Base-by-base conservation (phyloP, 106 monocot species). In the Triglochin maritima region DNA sequence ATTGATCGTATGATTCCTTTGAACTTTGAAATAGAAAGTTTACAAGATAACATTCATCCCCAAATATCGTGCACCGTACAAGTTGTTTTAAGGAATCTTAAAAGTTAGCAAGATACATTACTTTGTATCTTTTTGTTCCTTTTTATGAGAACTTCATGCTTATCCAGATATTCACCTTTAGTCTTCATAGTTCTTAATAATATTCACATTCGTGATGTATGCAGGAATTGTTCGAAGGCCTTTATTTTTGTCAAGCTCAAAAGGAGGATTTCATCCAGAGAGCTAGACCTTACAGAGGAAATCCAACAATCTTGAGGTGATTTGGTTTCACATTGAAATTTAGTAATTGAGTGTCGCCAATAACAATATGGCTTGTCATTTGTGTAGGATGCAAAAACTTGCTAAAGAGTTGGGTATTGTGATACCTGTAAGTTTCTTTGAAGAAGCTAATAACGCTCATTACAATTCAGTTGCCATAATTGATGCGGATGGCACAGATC, bases 211-310 rank as follows among this genome's bases (percentile, higher is more conserved):
- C 29, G 29, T 29, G 29, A 29, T 46, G 5, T 43, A 7, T 12
- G 4, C 59, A 96, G 96, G 96, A 98, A 82, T 72, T 98, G 60
- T 98, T 98, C 73, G 96, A 98, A 79, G 91, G 86, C 6, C 81
- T 84, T 78, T 98, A 98, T 75, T 98, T 98, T 58, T 98, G 96
- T 76, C 96, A 98, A 87, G 85, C 96, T 70, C 88, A 91, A 71
- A 83, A 79, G 55, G 84, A 79, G 66, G 96, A 91, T 66, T 87
- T 80, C 66, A 91, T 98, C 65, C 62, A 62, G 13, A 81, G 77
- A 47, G 96, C 96, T 8, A 88, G 75, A 66, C 96, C 96, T 56
- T 92, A 98, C 62, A 81, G 88, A 82, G 82, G 80, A 7, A 80
- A 98, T 55, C 82, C 88, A 55, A 98, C 91, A 64, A 86, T 91